Evolutionary conservation across 352 stramenopile genomes (phyloP).

Genomic region (Globisporangium solare): DNA sequence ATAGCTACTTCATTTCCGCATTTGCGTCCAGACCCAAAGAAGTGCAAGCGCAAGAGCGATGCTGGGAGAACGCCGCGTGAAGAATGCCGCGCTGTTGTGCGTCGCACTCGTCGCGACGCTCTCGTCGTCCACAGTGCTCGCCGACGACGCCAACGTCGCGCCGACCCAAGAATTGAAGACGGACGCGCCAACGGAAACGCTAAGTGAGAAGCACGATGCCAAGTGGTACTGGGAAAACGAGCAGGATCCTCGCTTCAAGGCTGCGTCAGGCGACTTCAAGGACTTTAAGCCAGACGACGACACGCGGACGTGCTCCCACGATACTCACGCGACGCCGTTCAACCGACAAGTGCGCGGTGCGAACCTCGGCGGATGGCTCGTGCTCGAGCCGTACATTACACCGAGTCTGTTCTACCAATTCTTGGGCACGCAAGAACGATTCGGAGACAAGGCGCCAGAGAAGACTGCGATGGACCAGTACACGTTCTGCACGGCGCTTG

Average conservation of each 20-base stretch:
- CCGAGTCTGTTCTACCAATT: conserved; percentile 96
- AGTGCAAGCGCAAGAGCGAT: conserved; percentile 5
- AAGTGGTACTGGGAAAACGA: conserved; percentile 72
- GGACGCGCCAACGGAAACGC: not conserved
- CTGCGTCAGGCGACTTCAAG: conserved; percentile 41
- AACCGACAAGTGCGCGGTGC: conserved; percentile 86
- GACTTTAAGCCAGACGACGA: conserved; percentile 55
- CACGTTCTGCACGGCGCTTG: conserved; percentile 88
- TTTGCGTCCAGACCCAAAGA: conserved; percentile 2
- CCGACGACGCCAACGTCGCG: not conserved
- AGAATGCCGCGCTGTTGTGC: conserved; percentile 8
- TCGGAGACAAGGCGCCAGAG: conserved; percentile 66
- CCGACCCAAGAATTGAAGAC: not conserved
- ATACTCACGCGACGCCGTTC: conserved; percentile 64
- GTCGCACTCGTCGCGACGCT: conserved; percentile 9
- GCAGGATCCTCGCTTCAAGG: conserved; percentile 36
- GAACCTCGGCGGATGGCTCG: conserved; percentile 94
- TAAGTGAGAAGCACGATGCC: conserved; percentile 21
- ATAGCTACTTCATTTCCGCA: conserved; percentile 8
- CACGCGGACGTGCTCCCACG: conserved; percentile 61
- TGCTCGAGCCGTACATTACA: conserved; percentile 96
- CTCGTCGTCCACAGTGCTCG: conserved; percentile 1
- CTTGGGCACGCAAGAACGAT: conserved; percentile 71
- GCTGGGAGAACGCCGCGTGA: conserved; percentile 8
- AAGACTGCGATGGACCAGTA: conserved; percentile 91